Evolutionary conservation across 371 early-diverging fungal genomes (phyloP), one percentile per base, ranked within the genome.

Genomic region (Massospora cicadina): DNA sequence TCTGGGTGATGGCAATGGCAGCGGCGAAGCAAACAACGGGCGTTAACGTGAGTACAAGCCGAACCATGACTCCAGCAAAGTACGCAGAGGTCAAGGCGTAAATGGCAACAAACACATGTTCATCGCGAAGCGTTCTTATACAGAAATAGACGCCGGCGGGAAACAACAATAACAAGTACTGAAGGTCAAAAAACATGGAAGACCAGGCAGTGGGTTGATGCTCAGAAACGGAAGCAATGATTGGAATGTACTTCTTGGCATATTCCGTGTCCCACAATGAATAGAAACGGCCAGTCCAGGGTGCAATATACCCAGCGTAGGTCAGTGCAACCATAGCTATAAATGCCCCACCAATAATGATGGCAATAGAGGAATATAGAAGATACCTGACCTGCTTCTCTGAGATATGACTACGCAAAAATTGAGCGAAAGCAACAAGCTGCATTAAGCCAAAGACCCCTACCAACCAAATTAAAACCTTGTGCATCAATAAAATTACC

Each of bases 21-120:
- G 90, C 83, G 63, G 92, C 81, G 28, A 98, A 86, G 73, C 98
- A 98, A 23, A 98, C 97, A 60, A 95, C 82, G 24, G 98, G 98
- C 12, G 98, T 96, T 63, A 98, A 75, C 0, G 98, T 97, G 58
- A 98, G 77, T 83, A 98, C 94, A 65, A 98, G 77, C 65, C 98
- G 94, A 23, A 98, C 95, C 98, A 98, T 98, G 67, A 98, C 98
- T 65, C 98, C 94, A n/a, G 98, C 93, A 81, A 98, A 98, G 79
- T 98, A 98, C 10, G 95, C 87, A 12, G 94, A 96, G 73, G 91
- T 89, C 33, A 93, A 77, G 27, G 89, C 80, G 73, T 98, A 98
- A 0, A 98, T 77, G 65, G 98, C 90, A 62, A 97, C 84, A 75
- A 98, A 98, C 25, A 98, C 91, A 68, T 96, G 96, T 71, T 93